Evolutionary conservation across 441 rosid species (phyloP), one percentile per base, ranked within the genome.

Genomic region (Euphorbia corollata): DNA sequence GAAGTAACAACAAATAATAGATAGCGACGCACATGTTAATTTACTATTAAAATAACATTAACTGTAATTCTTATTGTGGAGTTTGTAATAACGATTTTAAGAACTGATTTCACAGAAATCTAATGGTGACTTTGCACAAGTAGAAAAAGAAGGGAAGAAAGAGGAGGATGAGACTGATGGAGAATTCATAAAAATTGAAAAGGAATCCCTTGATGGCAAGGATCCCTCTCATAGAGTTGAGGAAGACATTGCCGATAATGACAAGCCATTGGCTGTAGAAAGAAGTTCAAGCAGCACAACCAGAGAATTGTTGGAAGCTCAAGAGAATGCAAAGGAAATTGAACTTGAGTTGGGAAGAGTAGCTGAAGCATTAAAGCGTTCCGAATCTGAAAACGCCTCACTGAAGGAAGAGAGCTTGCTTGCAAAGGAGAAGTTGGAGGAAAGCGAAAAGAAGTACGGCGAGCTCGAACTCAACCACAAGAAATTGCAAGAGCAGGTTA

Each of bases 151-250:
- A 69, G 85, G 74, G 27, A 83, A 78, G 73, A 87, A 86, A 75
- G 97, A 90, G 64, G 96, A 88, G 61, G 96, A 92, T 59, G 98
- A 89, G 78, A 78, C 79, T 62, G 99, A 84, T 71, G 97, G 92
- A 61, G 98, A 85, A 76, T 95, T 95, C 84, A 88, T 95, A 63
- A 95, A 95, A 77, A 92, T 95, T 61, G 98, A 94, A 82, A 89
- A 78, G 83, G 99, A 91, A 75, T 77, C 84, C 8, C 67, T 87
- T 9, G 93, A 87, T 68, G 76, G 71, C 41, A 88, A 87, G 72
- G 96, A 84, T 66, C 73, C 69, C 65, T 66, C 86, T 34, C 77
- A 75, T 73, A 61, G 59, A 57, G 75, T 73, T 19, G 76, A 75
- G 62, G 67, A 78, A 5, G 68, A 63, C 61, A 65, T 75, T 41